phyloP scores from a whole-genome alignment of 2,329 filamentous ascomycete genomes.

The Colletotrichum sp. region DNA sequence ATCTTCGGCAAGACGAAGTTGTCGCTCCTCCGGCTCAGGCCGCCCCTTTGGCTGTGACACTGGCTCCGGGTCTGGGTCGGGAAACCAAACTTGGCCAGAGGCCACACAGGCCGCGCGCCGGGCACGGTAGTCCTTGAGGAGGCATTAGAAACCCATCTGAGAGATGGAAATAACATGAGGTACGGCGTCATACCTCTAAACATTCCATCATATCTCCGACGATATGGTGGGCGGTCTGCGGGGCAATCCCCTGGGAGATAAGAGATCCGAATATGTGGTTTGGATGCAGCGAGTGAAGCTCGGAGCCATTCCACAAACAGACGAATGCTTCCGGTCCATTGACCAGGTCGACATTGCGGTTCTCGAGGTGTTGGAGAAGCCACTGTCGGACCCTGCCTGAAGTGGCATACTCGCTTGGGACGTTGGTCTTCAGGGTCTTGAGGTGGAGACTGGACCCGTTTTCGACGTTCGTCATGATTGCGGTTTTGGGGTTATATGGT shows the following conservation, averaged over 20 bases:
- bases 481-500: not conserved
- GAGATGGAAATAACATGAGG: not conserved
- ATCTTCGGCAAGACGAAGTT: not conserved
- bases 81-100: not conserved
- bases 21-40: not conserved
- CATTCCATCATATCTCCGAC: constrained; percentile 5
- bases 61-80: not conserved
- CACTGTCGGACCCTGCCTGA: not conserved
- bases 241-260: not conserved
- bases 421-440: not conserved
- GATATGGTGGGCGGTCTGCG: not conserved
- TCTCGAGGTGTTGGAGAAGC: not conserved
- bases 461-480: not conserved
- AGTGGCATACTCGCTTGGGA: not conserved
- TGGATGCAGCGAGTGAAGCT: not conserved
- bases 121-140: not conserved
- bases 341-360: not conserved
- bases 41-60: not conserved
- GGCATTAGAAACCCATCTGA: not conserved
- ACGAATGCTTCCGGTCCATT: not conserved
- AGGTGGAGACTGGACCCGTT: not conserved
- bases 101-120: not conserved
- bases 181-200: not conserved
- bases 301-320: not conserved
- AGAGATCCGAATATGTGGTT: not conserved